Evolutionary conservation across 371 early-diverging fungal species (phyloP).

Genomic region (Rhizomucor pusillus): DNA sequence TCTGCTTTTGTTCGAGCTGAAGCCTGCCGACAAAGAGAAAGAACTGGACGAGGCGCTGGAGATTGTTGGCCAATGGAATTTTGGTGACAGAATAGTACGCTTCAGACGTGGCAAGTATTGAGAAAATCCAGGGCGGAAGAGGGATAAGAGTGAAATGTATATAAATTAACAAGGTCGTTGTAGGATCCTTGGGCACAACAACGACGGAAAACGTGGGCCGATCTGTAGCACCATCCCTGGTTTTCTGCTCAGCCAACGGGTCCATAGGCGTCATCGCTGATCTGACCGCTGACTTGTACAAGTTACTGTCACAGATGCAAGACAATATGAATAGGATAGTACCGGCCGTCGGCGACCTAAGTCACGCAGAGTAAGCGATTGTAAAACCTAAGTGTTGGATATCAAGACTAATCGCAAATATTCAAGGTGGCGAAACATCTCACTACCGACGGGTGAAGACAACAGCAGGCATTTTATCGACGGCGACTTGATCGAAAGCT

Average conservation of each 20-base stretch:
- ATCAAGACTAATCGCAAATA: neutral
- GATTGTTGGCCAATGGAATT: constrained; percentile 72
- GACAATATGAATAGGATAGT: constrained; percentile 63
- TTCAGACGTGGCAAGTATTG: constrained; percentile 63
- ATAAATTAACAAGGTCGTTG: neutral
- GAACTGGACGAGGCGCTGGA: constrained; percentile 49
- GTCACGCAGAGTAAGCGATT: constrained; percentile 59
- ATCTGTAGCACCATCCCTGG: constrained; percentile 49
- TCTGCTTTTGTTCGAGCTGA: constrained; percentile 59
- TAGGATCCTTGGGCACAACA: constrained; percentile 75
- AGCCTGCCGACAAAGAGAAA: constrained; percentile 19
- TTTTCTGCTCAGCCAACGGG: constrained; percentile 82
- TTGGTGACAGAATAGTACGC: constrained; percentile 83
- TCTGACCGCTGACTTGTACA: constrained; percentile 59
- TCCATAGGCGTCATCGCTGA: constrained; percentile 78
- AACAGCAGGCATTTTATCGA: constrained; percentile 78
- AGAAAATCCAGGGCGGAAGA: neutral
- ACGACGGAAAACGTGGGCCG: constrained; percentile 57
- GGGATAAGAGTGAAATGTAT: neutral
- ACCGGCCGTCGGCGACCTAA: constrained; percentile 64
- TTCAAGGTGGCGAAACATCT: constrained; percentile 64
- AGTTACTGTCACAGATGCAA: constrained; percentile 71
- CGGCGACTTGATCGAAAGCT: constrained; percentile 89
- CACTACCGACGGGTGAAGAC: constrained; percentile 40
- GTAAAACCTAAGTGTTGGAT: neutral